Evolutionary conservation across 305 asterid species (phyloP), one percentile per base, ranked within the genome.

Genomic region (Fraxinus latifolia): DNA sequence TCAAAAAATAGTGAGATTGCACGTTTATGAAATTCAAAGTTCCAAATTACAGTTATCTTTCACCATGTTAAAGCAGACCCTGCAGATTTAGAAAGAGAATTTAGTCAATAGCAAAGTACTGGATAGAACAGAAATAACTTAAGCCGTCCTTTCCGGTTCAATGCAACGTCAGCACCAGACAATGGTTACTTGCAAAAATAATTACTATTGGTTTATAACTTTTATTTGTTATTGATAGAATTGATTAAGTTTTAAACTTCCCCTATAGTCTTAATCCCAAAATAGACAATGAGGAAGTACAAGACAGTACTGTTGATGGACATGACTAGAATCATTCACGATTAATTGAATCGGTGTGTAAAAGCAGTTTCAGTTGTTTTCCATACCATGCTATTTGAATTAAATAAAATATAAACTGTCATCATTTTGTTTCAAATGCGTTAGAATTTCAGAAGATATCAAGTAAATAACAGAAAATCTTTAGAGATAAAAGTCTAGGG

Each of bases 21-120:
- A 79, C 25, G 53, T 76, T 60, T 31, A 79, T 58, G 27, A 75
- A 79, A 72, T 47, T 53, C 31, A 85, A 27, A 58, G 32, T n/a
- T 4, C 58, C 74, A 65, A 71, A 70, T 44, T 58, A 77, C 19
- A 58, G 70, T 72, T 17, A 36, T 32, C 37, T 53, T 70, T 42
- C 83, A 80, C 79, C 12, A 83, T 34, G 82, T 21, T 27, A 80
- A 77, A 77, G 84, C 79, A 72, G 70, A 71, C 53, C 34, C 36
- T 7, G 55, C 39, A 80, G 70, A 15, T 31, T 78, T 19, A 55
- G 32, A 80, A 53, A n/a, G 65, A n/a, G 32, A 83, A 86, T 44
- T 29, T 27, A 29, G n/a, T 29, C 80, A 76, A 79, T 76, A 42
- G 67, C 21, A 50, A 70, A 11, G 80, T 39, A 34, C 42, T 68